Evolutionary conservation across 2,329 filamentous ascomycete species (phyloP), one percentile per base, ranked within the genome.

Genomic region (Diaporthe humulicola): DNA sequence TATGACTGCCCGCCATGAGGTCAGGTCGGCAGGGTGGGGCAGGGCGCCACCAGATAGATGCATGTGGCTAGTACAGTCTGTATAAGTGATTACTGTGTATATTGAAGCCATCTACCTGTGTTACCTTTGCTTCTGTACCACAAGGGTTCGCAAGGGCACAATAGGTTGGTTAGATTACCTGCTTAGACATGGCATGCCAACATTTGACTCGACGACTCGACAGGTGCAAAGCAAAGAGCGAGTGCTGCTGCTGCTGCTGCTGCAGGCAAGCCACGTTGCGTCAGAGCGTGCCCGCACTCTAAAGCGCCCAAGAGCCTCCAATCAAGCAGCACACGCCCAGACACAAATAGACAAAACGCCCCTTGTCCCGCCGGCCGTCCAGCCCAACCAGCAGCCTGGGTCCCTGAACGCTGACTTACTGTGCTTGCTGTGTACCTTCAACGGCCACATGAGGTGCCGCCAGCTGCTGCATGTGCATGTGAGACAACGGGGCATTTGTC

Each of bases 401-500:
- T 28, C 38, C 30, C 58, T 64, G 58, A 45, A 45, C 58, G 14
- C 40, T 25, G 36, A 42, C 36, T 25, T 5, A 22, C 22, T 9
- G 33, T 36, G 33, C 33, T 9, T 36, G 33, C 33, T 4, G 22
- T n/a, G n/a, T n/a, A n/a, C n/a, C n/a, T 30, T 36, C 64, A 67
- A 67, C 64, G 64, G 64, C 30, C 45, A 67, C 64, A 67, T 22
- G 64, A 67, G 64, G 52, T 67, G 45, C 64, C 45, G 64, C 64
- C 64, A 67, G 30, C 61, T 57, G 25, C 25, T 67, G 64, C 64
- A 69, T 54, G 64, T 69, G 64, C 64, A 54, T 52, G 22, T 69
- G 64, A 54, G 48, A 69, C 61, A 67, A 38, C 45, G 61, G 61
- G 61, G 33, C 28, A 28, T 48, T 48, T 52, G 61, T 50, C 30